phyloP scores from a whole-genome alignment of 2,329 filamentous ascomycete genomes.

The Erysiphe pulchra region DNA sequence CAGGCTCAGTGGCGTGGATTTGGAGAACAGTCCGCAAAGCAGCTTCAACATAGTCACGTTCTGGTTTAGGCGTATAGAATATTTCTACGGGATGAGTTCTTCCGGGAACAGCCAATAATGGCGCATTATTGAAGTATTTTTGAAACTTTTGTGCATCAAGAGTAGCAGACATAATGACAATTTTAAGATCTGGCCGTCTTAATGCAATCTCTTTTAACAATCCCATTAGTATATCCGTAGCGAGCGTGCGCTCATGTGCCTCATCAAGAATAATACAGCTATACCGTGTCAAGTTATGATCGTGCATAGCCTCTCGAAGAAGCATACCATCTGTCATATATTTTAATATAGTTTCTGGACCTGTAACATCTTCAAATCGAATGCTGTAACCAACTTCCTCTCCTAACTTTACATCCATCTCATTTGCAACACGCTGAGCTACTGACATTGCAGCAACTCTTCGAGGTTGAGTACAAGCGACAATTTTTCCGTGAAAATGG shows the following conservation, averaged over 20 bases:
- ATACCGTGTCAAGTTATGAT: constrained; percentile 75
- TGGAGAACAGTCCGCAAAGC: constrained; percentile 85
- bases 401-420: constrained; percentile 80
- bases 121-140: constrained; percentile 85
- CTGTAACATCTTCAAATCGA: constrained; percentile 89
- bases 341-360: constrained; percentile 74
- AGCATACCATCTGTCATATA: constrained; percentile 99
- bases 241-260: constrained; percentile 89
- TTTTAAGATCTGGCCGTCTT: constrained; percentile 72
- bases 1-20: constrained; percentile 77
- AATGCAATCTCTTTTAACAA: constrained; percentile 72
- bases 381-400: constrained; percentile 97
- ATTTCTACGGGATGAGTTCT: constrained; percentile 94
- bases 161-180: constrained; percentile 97
- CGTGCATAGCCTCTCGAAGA: constrained; percentile 85
- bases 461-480: constrained; percentile 91
- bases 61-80: constrained; percentile 90
- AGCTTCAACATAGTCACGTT: constrained; percentile 90
- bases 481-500: constrained; percentile 61
- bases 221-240: constrained; percentile 93
- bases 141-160: constrained; percentile 97
- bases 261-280: constrained; percentile 97
- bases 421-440: constrained; percentile 87
- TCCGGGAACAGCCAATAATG: constrained; percentile 77
- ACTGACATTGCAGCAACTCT: constrained; percentile 98